Conservation (phyloP, 2,329 filamentous ascomycete genomes). For the Coniella lustricola region DNA sequence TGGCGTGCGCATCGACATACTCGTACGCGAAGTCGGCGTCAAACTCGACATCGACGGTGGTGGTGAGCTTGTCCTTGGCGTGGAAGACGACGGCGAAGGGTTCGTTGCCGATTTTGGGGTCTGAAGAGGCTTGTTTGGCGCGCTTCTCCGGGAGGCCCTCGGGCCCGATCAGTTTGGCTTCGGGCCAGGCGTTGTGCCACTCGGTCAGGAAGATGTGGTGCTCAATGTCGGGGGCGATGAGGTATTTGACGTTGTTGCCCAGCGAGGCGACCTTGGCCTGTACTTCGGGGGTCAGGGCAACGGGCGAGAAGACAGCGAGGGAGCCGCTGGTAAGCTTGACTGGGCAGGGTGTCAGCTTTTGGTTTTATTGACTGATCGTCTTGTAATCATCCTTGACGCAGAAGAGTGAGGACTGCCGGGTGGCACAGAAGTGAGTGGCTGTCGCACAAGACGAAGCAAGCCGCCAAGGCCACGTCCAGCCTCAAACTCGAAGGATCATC, state of each 20-base stretch:
- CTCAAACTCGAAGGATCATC: too few species aligned
- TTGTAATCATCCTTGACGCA: too few species aligned
- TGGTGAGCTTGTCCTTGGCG: slow-evolving; percentile 42
- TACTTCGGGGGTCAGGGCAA: slow-evolving; percentile 72
- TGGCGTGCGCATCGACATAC: slow-evolving; percentile 71
- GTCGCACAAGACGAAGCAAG: too few species aligned
- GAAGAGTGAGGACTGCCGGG: too few species aligned
- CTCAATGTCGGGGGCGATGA: slow-evolving; percentile 81
- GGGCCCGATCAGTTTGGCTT: slow-evolving; percentile 73
- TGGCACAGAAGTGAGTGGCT: not conserved
- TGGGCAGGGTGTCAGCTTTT: slow-evolving; percentile 25
- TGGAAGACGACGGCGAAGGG: slow-evolving; percentile 63
- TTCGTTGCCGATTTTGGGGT: slow-evolving; percentile 47
- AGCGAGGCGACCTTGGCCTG: slow-evolving; percentile 56
- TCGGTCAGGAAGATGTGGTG: slow-evolving; percentile 90
- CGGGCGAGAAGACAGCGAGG: slow-evolving; percentile 87
- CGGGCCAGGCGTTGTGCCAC: slow-evolving; percentile 74
- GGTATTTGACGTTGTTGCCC: slow-evolving; percentile 69
- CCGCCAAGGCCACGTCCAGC: too few species aligned
- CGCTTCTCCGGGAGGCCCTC: slow-evolving; percentile 82
- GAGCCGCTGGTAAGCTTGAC: slow-evolving; percentile 71
- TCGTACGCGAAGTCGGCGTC: slow-evolving; percentile 81
- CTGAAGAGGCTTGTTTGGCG: slow-evolving; percentile 46
- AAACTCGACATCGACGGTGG: slow-evolving; percentile 65
- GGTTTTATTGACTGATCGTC: not conserved